Conservation (phyloP, 495 filamentous ascomycete species). For the Aspergillus avenaceus region DNA sequence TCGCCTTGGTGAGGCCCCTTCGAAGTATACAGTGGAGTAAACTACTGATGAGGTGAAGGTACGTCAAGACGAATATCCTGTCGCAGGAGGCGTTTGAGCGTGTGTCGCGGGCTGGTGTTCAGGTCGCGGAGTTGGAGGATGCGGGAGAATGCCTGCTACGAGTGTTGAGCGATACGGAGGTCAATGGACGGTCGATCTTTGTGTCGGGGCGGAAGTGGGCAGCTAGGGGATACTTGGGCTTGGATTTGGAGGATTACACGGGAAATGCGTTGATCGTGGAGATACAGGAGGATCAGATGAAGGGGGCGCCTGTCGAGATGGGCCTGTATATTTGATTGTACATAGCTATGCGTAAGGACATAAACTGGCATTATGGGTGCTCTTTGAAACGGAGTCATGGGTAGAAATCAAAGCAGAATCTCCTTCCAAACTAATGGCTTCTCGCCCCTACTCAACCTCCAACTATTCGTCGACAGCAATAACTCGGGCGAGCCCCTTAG, state of each 20-base stretch:
- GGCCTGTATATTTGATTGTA: conserved; percentile 13
- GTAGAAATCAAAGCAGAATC: too few relatives aligned
- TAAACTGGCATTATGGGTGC: too few relatives aligned
- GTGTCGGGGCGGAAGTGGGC: conserved; percentile 16
- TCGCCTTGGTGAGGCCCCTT: conserved; percentile 15
- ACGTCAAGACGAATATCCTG: conserved; percentile 21
- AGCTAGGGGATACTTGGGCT: conserved; percentile 12
- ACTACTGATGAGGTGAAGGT: too few relatives aligned
- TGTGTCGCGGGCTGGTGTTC: conserved; percentile 9
- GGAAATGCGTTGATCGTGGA: conserved; percentile 8
- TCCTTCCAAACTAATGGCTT: conserved; percentile 2
- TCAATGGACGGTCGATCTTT: conserved; percentile 19
- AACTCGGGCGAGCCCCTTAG: conserved; percentile 20
- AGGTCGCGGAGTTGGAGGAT: conserved; percentile 13
- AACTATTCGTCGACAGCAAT: conserved; percentile 18
- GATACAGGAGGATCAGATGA: conserved; percentile 18
- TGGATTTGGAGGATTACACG: conserved; percentile 17
- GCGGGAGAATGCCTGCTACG: conserved; percentile 15
- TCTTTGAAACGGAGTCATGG: too few relatives aligned
- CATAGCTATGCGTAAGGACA: too few relatives aligned
- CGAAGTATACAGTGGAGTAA: too few relatives aligned
- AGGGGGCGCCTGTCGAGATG: conserved; percentile 5
- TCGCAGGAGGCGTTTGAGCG: conserved; percentile 10
- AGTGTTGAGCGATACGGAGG: conserved; percentile 10
- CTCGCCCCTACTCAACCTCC: conserved; percentile 18